Evolutionary conservation across 805 yeast genomes (phyloP), one percentile per base, ranked within the genome.

Genomic region (Candida wancherniae): DNA sequence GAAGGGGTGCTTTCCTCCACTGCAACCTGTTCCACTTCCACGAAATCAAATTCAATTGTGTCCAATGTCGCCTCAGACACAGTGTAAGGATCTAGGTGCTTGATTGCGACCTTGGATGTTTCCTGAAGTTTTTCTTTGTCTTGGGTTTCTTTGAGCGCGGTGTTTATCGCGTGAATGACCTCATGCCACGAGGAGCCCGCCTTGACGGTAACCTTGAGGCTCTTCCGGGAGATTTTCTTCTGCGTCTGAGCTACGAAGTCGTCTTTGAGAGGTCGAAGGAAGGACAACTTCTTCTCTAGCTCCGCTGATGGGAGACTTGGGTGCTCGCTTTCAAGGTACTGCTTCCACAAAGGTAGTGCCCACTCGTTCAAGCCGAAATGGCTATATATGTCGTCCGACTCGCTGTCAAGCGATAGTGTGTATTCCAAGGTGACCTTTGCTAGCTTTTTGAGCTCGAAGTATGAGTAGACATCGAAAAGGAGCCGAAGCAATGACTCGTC

Each of bases 381-480:
- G 9, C 65, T 58, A 11, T 53, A 32, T 1, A 53, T 37, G 14
- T 69, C 77, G 11, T 67, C 70, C 19, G 63, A 62, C 30, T 68
- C 73, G 2, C 53, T 28, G 10, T 36, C 56, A 17, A 70, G 68
- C 4, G 70, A 61, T 3, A 77, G 39, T 31, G 73, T 73, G 46
- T 77, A 75, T 46, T 84, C 94, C 18, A 80, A 52, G 2, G 77
- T 56, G 38, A 67, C 66, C 22, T 85, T 61, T 5, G 78, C 66
- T 16, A 82, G 53, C 34, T 75, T 63, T 6, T 55, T 50, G 17
- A 69, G 61, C 4, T 65, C 68, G 29, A 80, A 66, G 44, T 67
- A 69, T 6, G 58, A 39, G 39, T 76, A 77, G 2, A 82, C 53
- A 13, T 73, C 69, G 13, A 67, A 61, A 17, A 83, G 51, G 0